phyloP scores from a whole-genome alignment of 768 basidiomycete genomes.

The Royoungia palumana region DNA sequence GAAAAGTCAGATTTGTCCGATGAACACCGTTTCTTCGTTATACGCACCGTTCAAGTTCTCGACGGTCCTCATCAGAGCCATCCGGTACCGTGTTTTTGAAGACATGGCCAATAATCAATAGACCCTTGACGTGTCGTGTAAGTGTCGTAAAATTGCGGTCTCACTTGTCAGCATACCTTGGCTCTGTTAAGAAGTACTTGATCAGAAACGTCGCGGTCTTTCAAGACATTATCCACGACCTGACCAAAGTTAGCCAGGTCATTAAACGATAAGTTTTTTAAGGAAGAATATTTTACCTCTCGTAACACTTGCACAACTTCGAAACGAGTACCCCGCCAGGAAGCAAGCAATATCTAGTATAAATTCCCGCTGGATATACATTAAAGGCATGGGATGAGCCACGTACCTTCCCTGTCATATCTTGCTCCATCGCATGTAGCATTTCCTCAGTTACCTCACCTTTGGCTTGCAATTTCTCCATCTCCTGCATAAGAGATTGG shows the following conservation, averaged over 20 bases:
- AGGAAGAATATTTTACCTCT: constrained; percentile 40
- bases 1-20: constrained; percentile 2
- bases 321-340: constrained; percentile 95
- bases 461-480: constrained; percentile 85
- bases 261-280: neutral
- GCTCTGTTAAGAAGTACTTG: constrained; percentile 74
- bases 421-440: constrained; percentile 81
- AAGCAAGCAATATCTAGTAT: constrained; percentile 82
- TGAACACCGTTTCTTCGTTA: neutral
- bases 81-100: constrained; percentile 86
- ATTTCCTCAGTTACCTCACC: constrained; percentile 89
- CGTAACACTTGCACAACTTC: constrained; percentile 91
- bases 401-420: constrained; percentile 83
- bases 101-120: constrained; percentile 85
- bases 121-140: constrained; percentile 47
- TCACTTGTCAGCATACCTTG: constrained; percentile 49
- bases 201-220: constrained; percentile 73
- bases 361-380: neutral
- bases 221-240: constrained; percentile 83
- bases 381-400: neutral
- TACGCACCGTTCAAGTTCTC: constrained; percentile 86
- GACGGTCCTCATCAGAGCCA: constrained; percentile 88
- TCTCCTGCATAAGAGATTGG: constrained; percentile 53
- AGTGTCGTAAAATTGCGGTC: neutral
- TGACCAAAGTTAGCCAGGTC: constrained; percentile 21